Percentiles rank a stretch among this genome's conserved stretches.
Evolutionary conservation across 108 stramenopile genomes (phyloP).

Genomic region (Cylindrotheca fusiformis): DNA sequence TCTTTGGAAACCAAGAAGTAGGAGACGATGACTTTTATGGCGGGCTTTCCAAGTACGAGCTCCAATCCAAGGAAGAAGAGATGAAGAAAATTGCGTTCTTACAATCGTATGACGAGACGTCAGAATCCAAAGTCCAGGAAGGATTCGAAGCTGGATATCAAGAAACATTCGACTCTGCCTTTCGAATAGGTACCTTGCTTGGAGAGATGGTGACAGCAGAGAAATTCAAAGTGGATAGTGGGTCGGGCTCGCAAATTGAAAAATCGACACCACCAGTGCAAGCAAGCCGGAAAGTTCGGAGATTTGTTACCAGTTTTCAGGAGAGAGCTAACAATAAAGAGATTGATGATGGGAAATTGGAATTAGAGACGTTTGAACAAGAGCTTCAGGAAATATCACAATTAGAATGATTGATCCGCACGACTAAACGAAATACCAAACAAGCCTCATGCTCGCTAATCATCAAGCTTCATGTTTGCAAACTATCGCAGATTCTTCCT

Average conservation of each 20-base stretch:
- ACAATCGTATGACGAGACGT: slow-evolving; percentile 62
- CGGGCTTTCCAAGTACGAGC: slow-evolving; percentile 9
- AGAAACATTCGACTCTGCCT: slow-evolving; percentile 44
- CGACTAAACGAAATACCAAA: too few species aligned
- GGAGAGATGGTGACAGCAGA: slow-evolving; percentile 19
- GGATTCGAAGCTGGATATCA: slow-evolving; percentile 76
- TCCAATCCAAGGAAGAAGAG: slow-evolving; percentile 11
- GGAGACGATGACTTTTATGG: slow-evolving; percentile 15
- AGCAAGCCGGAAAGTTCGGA: background rate
- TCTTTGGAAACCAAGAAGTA: slow-evolving; percentile 26
- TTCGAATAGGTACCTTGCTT: slow-evolving; percentile 44
- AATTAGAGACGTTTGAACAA: background rate
- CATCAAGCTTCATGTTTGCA: too few species aligned
- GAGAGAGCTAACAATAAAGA: background rate
- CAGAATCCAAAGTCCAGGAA: slow-evolving; percentile 68
- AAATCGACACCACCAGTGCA: background rate
- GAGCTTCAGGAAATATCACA: background rate
- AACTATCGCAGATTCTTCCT: too few species aligned
- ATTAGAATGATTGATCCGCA: too few species aligned
- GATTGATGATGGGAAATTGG: background rate
- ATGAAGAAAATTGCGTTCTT: slow-evolving; percentile 44
- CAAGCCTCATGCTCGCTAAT: too few species aligned
- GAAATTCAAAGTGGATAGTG: background rate
- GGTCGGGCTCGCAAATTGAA: background rate
- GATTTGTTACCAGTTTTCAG: background rate